Percentiles rank a stretch among this genome's conserved stretches.
phyloP scores from a whole-genome alignment of 2,329 filamentous ascomycete species.

The Trichoderma oligosporum region DNA sequence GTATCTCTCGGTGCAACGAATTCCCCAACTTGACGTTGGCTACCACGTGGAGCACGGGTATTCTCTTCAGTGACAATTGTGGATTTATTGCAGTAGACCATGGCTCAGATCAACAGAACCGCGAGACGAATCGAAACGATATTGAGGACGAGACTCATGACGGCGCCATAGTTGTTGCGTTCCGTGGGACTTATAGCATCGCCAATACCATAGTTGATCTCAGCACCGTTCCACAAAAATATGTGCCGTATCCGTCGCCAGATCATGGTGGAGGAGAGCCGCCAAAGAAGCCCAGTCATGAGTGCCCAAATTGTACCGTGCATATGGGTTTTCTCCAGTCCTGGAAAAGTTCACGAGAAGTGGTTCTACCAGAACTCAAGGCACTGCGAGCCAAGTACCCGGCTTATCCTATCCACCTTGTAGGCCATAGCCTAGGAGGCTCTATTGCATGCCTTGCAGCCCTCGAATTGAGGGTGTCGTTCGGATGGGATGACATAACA shows the following conservation, averaged over 20 bases:
- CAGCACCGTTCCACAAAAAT: slow-evolving; percentile 83
- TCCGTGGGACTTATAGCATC: slow-evolving; percentile 91
- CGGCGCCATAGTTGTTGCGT: slow-evolving; percentile 71
- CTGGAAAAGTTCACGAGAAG: slow-evolving; percentile 70
- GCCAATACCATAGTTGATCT: slow-evolving; percentile 88
- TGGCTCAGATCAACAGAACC: slow-evolving; percentile 24
- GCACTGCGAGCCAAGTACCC: slow-evolving; percentile 59
- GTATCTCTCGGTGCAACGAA: slow-evolving; percentile 78
- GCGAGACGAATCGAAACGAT: background rate
- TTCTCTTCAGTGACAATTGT: slow-evolving; percentile 82
- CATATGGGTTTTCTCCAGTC: slow-evolving; percentile 85
- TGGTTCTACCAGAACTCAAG: slow-evolving; percentile 65
- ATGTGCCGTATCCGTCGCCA: slow-evolving; percentile 75
- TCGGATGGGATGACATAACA: slow-evolving; percentile 69
- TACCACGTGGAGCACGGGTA: slow-evolving; percentile 85
- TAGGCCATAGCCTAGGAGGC: slow-evolving; percentile 89
- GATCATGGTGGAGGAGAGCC: slow-evolving; percentile 38
- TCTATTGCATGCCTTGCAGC: slow-evolving; percentile 85
- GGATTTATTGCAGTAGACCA: slow-evolving; percentile 93
- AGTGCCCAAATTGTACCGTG: slow-evolving; percentile 84
- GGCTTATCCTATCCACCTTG: slow-evolving; percentile 68
- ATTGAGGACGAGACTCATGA: slow-evolving; percentile 19
- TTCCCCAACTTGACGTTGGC: slow-evolving; percentile 77
- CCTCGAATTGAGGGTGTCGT: slow-evolving; percentile 67
- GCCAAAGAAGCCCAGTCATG: slow-evolving; percentile 41